Conservation (phyloP, 2,329 filamentous ascomycete species). For the Paraphoma sp. region DNA sequence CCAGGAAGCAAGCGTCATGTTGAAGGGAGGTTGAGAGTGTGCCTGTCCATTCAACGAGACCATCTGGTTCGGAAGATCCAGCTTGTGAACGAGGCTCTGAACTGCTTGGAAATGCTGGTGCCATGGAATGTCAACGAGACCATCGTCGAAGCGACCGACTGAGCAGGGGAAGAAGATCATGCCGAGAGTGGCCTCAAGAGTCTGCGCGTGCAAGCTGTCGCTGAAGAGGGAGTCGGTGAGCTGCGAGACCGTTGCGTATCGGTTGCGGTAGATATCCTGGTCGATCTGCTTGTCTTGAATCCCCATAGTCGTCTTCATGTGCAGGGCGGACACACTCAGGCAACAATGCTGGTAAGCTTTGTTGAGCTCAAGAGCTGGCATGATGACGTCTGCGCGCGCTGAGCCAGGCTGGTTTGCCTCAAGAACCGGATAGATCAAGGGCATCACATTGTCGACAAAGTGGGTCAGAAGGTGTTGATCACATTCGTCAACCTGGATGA, state of each 20-base stretch:
- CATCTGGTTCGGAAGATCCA: slow-evolving; percentile 76
- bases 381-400: slow-evolving; percentile 79
- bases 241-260: slow-evolving; percentile 84
- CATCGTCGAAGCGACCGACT: slow-evolving; percentile 84
- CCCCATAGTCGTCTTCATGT: slow-evolving; percentile 80
- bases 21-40: slow-evolving; percentile 78
- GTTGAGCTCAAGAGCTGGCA: slow-evolving; percentile 89
- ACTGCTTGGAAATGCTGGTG: slow-evolving; percentile 96
- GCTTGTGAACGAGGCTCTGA: slow-evolving; percentile 81
- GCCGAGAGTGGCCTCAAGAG: slow-evolving; percentile 88
- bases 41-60: slow-evolving; percentile 63
- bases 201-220: slow-evolving; percentile 84
- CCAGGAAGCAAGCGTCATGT: slow-evolving; percentile 93
- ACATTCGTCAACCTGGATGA: slow-evolving; percentile 83
- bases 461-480: slow-evolving; percentile 89
- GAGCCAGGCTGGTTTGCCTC: slow-evolving; percentile 89
- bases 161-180: slow-evolving; percentile 97
- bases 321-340: slow-evolving; percentile 88
- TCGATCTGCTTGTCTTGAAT: slow-evolving; percentile 77
- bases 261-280: slow-evolving; percentile 89
- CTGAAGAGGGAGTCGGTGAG: slow-evolving; percentile 81
- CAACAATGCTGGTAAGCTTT: slow-evolving; percentile 95
- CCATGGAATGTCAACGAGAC: slow-evolving; percentile 91
- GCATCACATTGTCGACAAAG: slow-evolving; percentile 86
- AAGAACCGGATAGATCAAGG: slow-evolving; percentile 88